Evolutionary conservation across 2,329 filamentous ascomycete species (phyloP).

Genomic region (Hortaea werneckii): DNA sequence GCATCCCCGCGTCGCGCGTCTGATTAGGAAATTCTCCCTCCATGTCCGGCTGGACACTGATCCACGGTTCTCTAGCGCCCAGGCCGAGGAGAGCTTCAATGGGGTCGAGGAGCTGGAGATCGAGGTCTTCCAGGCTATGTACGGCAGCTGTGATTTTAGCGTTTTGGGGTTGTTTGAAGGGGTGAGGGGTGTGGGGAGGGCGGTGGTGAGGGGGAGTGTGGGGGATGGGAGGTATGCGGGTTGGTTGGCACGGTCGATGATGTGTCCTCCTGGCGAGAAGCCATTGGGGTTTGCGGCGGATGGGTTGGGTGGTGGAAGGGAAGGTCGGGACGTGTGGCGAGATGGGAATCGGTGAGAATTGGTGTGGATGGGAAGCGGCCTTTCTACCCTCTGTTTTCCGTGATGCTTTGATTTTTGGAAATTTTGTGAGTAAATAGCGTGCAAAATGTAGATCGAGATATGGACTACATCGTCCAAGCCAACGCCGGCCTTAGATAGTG

Average conservation of each 20-base stretch:
- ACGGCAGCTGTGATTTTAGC: slow-evolving; percentile 31
- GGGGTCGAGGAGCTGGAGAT: slow-evolving; percentile 38
- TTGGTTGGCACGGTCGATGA: slow-evolving; percentile 38
- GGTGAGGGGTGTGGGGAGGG: slow-evolving; percentile 35
- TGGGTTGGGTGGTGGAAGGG: slow-evolving; percentile 8
- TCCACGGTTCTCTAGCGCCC: slow-evolving; percentile 31
- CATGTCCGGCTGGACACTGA: slow-evolving; percentile 41
- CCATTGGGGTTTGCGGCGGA: slow-evolving; percentile 16
- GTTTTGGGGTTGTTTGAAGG: slow-evolving; percentile 37
- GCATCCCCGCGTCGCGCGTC: slow-evolving; percentile 17
- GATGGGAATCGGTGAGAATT: slow-evolving; percentile 1
- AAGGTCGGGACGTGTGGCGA: slow-evolving; percentile 12
- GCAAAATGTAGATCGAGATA: no score
- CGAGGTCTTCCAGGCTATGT: slow-evolving; percentile 40
- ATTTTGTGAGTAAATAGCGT: no score
- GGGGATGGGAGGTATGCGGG: slow-evolving; percentile 30
- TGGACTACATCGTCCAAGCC: no score
- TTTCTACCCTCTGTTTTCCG: no score
- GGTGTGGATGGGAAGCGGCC: not conserved
- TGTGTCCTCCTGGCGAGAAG: slow-evolving; percentile 24
- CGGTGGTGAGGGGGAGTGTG: slow-evolving; percentile 34
- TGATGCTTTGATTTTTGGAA: no score
- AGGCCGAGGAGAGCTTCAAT: slow-evolving; percentile 35
- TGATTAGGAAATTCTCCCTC: slow-evolving; percentile 37
- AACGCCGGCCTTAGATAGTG: no score